Percentiles rank a stretch among this genome's conserved stretches.
These are phyloP conservation scores for Ulvella scutata DNA, from an alignment of 139 green algal species.

Conservation along the genomic window DNA sequence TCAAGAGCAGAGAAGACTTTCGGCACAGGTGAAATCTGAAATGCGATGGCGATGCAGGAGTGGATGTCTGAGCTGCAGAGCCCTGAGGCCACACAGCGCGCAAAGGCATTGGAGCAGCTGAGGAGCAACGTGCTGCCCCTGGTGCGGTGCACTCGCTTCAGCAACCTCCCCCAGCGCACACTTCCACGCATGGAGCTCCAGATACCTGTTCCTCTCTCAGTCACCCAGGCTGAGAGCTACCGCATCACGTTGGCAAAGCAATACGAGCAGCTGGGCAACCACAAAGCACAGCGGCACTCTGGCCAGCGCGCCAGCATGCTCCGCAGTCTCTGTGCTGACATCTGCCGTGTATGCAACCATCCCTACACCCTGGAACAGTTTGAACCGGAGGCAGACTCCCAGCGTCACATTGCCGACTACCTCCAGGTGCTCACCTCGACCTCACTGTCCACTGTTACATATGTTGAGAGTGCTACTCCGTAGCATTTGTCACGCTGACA, in stretches of 20 bases:
- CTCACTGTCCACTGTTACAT: no score
- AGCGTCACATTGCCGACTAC: background rate
- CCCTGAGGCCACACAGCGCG: background rate
- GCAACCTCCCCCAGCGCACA: background rate
- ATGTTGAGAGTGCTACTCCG: no score
- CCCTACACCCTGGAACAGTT: background rate
- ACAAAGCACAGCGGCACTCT: background rate
- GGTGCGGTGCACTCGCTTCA: background rate
- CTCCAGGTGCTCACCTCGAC: background rate
- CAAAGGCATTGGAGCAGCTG: background rate
- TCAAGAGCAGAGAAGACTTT: no score
- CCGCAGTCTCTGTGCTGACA: background rate
- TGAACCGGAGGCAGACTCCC: background rate
- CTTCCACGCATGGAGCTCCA: background rate
- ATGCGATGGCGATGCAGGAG: background rate
- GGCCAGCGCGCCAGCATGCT: slow-evolving; percentile 2
- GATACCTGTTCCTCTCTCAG: background rate
- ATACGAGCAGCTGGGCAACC: background rate
- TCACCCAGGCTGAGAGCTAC: background rate
- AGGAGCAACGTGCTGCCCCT: background rate
- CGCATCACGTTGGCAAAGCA: background rate
- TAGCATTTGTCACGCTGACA: no score
- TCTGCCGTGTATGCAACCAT: background rate
- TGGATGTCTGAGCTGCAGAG: background rate
- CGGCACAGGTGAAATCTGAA: no score